These are phyloP conservation scores for Marasmius tenuissimus DNA, from an alignment of 1,284 basidiomycete species.

Conservation along the genomic window DNA sequence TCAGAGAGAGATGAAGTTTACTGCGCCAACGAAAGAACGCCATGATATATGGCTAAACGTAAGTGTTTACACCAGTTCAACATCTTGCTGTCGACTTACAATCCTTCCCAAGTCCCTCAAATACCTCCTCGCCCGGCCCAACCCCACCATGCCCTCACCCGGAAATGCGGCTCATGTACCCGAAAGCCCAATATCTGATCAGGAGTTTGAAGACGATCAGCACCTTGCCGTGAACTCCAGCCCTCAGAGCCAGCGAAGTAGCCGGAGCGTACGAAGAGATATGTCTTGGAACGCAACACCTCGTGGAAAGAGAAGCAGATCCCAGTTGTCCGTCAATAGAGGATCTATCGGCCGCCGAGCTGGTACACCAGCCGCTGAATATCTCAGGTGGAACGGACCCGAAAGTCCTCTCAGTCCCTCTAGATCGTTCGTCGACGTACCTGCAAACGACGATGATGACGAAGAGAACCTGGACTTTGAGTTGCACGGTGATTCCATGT, in stretches of 20 bases:
- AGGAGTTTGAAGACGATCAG: conserved; percentile 52
- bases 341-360: conserved; percentile 80
- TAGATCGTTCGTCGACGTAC: conserved; percentile 65
- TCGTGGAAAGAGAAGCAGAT: conserved; percentile 72
- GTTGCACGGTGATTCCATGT: conserved; percentile 70
- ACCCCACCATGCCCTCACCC: conserved; percentile 43
- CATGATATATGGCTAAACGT: conserved; percentile 97
- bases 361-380: conserved; percentile 88
- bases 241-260: conserved; percentile 71
- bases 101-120: conserved; percentile 71
- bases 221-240: conserved; percentile 50
- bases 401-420: conserved; percentile 70
- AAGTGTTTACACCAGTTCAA: conserved; percentile 24
- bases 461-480: conserved; percentile 83
- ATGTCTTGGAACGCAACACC: conserved; percentile 74
- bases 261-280: conserved; percentile 52
- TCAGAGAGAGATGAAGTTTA: conserved; percentile 96
- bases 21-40: conserved; percentile 89
- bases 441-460: conserved; percentile 33
- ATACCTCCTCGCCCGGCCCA: conserved; percentile 78
- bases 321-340: conserved; percentile 62
- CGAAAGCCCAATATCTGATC: conserved; percentile 54
- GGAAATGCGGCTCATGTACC: conserved; percentile 41
- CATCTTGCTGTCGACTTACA: conserved; percentile 7
- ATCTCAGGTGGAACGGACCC: conserved; percentile 70